Base-by-base conservation (phyloP, 306 rosid genomes). In the Medicago arabica region DNA sequence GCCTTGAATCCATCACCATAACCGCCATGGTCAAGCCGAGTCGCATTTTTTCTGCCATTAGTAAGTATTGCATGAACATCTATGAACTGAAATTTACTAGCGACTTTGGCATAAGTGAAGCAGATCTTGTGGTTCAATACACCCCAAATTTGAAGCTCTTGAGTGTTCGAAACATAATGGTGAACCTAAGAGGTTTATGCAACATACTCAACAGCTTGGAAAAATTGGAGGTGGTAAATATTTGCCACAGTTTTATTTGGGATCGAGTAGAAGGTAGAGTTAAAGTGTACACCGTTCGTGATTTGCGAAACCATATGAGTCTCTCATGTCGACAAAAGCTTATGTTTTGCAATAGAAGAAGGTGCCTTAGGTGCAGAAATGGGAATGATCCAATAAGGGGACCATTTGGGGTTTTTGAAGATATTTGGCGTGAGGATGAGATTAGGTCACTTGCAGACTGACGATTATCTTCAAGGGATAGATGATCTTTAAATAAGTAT, bases 181-280 rank as follows among this genome's bases (percentile, higher is more conserved):
- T 77, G 11, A 50, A 53, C 72, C 6, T 15, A 72, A 71, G 47
- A 8, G 91, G 71, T 54, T 46, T 85, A 39, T 4, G 6, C 2
- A 3, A 0, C n/a, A 13, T 77, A 0, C n/a, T 83, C 8, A 13
- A 36, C 3, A 3, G 8, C 21, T 4, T 80, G 71, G 5, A 69
- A 16, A n/a, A 47, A 4, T 53, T 82, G 68, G 73, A 77, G 55
- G 78, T 23, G 7, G 14, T 81, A 12, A 86, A 86, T 14, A n/a
- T 83, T 3, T 50, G 36, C 2, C 80, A 86, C 3, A 6, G 75
- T 79, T 25, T 71, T 6, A 14, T 83, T 11, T 1, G 18, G 55
- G 70, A 34, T 51, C 19, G 6, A 18, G 6, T 1, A 0, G 14
- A 9, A 9, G 61, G 61, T 54, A 2, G 0, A 54, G 1, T 18